Percentiles rank a stretch among this genome's conserved stretches.
Evolutionary conservation across 2,329 filamentous ascomycete species (phyloP).

Genomic region (Knufia fluminis): DNA sequence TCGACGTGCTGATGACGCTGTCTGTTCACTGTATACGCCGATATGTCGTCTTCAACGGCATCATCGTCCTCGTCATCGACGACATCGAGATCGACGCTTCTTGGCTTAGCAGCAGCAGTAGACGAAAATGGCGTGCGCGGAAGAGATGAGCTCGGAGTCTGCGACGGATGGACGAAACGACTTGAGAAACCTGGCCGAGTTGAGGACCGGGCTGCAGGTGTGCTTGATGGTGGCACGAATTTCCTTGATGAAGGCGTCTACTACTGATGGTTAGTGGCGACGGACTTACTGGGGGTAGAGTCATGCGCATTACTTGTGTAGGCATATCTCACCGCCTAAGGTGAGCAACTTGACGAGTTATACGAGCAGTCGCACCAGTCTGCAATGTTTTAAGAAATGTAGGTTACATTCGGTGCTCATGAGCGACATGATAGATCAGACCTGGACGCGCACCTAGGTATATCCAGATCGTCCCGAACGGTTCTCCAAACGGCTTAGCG

Average conservation of each 20-base stretch:
- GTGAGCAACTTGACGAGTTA: no score
- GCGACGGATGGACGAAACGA: conserved; percentile 3
- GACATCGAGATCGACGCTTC: neutral
- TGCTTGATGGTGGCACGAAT: conserved; percentile 7
- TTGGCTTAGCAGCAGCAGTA: neutral
- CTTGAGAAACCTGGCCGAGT: neutral
- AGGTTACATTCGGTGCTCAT: no score
- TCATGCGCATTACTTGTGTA: conserved; percentile 5
- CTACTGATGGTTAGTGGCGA: neutral
- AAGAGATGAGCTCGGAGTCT: conserved; percentile 5
- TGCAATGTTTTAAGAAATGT: no score
- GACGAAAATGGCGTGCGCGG: conserved; percentile 4
- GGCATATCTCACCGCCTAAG: neutral
- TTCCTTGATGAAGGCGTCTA: conserved; percentile 6
- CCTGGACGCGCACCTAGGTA: no score
- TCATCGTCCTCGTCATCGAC: neutral
- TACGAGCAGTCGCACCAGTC: no score
- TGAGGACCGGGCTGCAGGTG: neutral
- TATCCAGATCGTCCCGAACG: no score
- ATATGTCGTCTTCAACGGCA: neutral
- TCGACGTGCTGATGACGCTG: no score
- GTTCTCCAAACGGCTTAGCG: no score
- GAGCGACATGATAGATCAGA: no score
- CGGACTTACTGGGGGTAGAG: neutral
- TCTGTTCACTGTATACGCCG: neutral